These are phyloP conservation scores for Cladosporium sp. DNA, from an alignment of 2,329 filamentous ascomycete genomes.

Conservation along the genomic window DNA sequence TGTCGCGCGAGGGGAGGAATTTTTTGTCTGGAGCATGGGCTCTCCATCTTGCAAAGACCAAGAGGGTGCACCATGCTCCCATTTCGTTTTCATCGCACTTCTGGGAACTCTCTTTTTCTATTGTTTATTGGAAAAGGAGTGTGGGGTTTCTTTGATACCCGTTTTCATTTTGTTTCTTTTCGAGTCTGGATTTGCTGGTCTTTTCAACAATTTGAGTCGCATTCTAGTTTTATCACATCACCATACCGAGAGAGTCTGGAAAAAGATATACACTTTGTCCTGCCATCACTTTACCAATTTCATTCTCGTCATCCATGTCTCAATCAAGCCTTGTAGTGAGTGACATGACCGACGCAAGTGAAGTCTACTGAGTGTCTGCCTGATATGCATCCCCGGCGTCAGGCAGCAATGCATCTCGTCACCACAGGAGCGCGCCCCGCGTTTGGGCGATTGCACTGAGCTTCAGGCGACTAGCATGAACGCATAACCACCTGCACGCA, in stretches of 20 bases:
- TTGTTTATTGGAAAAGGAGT: slow-evolving; percentile 2
- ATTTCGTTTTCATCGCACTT: neutral
- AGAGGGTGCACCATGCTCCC: neutral
- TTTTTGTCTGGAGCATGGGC: neutral
- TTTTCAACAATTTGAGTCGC: neutral
- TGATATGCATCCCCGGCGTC: no score
- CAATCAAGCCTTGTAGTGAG: neutral
- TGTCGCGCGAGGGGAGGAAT: neutral
- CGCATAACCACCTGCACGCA: neutral
- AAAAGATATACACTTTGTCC: neutral
- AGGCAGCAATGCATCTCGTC: neutral
- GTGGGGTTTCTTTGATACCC: slow-evolving; percentile 12
- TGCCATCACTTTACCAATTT: neutral
- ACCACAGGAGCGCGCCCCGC: no score
- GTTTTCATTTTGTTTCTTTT: neutral
- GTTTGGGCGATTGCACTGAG: neutral
- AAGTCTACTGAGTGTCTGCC: no score
- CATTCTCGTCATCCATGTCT: neutral
- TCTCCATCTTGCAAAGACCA: neutral
- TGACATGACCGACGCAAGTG: neutral
- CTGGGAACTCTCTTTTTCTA: neutral
- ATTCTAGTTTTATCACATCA: neutral
- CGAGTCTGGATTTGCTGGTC: slow-evolving; percentile 1
- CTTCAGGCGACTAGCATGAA: neutral
- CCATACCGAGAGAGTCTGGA: neutral